Evolutionary conservation across 305 asterid species (phyloP), one percentile per base, ranked within the genome.

Genomic region (Fraxinus floribunda): DNA sequence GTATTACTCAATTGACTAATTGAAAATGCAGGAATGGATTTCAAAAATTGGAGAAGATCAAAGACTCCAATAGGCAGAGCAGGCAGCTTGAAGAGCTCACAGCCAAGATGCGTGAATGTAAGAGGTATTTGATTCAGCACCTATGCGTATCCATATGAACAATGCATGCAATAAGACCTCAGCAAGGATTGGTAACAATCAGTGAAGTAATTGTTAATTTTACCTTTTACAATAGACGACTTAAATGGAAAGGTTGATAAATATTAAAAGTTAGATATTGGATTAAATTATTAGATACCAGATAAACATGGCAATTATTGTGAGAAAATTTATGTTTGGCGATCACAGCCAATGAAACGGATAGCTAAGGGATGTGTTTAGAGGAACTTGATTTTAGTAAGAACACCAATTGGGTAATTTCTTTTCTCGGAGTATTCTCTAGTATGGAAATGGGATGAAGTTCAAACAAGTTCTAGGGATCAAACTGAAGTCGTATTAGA

Each of bases 61-160:
- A 94, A 89, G 99, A 95, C 81, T 80, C 97, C 82, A 95, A 83
- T 86, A 88, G 99, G 88, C 93, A 85, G 90, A 94, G 97, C 87
- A 88, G 98, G 89, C 97, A 93, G 90, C 89, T 95, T 91, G 99
- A 95, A 90, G 99, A 95, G 91, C 97, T 93, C 81, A 93, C 98
- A 0, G 98, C 82, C 39, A 93, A 95, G 91, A 93, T 95, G 99
- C 97, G 98, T 39, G 98, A 95, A 44, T 95, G 98, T 90, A 94
- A 95, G 91, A 93, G 98, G 98, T 93, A 92, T 72, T 80, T 81
- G 81, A 57, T 79, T 79, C 83, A 36, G 79, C 68, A 57, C 38
- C 79, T 46, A n/a, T 39, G 62, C 36, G 38, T 52, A 71, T 70
- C 24, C 60, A 49, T 49, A 1, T 15, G 60, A 15, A 49, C 80